Conservation (phyloP, 331 rosid species). For the Rosa hybrid region DNA sequence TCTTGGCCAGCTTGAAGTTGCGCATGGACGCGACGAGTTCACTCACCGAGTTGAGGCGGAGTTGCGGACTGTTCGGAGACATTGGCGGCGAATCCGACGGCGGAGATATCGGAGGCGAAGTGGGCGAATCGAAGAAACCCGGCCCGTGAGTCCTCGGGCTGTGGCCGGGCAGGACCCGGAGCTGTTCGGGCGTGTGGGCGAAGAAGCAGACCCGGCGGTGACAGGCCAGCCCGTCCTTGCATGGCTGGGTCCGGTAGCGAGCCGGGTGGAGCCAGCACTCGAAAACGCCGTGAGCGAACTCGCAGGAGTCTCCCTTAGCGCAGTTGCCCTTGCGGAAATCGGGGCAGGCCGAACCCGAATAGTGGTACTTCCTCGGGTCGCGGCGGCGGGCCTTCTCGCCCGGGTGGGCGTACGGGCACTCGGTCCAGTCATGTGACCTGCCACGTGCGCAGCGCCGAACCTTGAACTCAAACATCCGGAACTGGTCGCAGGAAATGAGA, state of each 20-base stretch:
- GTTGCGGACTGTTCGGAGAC: conserved; percentile 40
- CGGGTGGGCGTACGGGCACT: conserved; percentile 87
- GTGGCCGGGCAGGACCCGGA: conserved; percentile 46
- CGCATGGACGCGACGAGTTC: conserved; percentile 50
- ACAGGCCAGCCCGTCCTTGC: conserved; percentile 71
- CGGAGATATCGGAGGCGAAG: conserved; percentile 44
- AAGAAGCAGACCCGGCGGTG: conserved; percentile 82
- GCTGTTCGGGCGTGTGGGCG: conserved; percentile 73
- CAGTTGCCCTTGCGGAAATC: conserved; percentile 82
- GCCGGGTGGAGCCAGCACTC: conserved; percentile 95
- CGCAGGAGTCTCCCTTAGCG: conserved; percentile 63
- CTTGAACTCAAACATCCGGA: conserved; percentile 89
- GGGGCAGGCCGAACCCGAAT: conserved; percentile 67
- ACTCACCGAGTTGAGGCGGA: conserved; percentile 26
- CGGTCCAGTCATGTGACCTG: conserved; percentile 90
- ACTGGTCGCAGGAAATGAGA: conserved; percentile 56
- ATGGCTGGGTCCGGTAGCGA: conserved; percentile 83
- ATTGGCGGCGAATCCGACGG: conserved; percentile 56
- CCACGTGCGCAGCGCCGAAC: conserved; percentile 65
- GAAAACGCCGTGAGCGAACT: conserved; percentile 89
- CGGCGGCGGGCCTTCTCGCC: conserved; percentile 94
- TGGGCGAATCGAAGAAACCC: conserved; percentile 27
- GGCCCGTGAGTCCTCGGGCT: conserved; percentile 28
- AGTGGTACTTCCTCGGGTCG: conserved; percentile 67
- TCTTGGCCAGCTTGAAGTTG: conserved; percentile 36